Conservation (phyloP, 352 stramenopile genomes). For the Phytopythium kandeliae region DNA sequence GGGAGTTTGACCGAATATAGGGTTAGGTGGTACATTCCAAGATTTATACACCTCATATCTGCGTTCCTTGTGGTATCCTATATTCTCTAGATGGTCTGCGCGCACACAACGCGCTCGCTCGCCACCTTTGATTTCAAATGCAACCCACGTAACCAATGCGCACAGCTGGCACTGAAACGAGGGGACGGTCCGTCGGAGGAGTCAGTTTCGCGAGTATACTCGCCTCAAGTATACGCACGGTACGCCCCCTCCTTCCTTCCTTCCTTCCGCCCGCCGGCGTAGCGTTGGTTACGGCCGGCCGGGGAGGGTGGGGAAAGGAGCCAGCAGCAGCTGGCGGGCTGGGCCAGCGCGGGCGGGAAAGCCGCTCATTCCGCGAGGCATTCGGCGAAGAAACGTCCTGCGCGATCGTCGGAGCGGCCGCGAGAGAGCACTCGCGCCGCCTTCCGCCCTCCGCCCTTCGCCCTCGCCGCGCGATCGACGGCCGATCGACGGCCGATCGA, state of each 20-base stretch:
- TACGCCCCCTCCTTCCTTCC: not conserved
- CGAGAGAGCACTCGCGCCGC: not conserved
- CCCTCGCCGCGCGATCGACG: not conserved
- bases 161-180: too few species aligned
- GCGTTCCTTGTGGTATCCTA: too few species aligned
- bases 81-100: too few species aligned
- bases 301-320: not conserved
- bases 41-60: too few species aligned
- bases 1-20: not conserved
- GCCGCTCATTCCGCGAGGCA: constrained; percentile 4
- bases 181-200: too few species aligned
- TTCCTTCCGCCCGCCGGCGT: too few species aligned
- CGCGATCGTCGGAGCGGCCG: not conserved
- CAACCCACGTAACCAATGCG: too few species aligned
- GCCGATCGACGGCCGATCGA: too few species aligned
- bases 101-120: too few species aligned
- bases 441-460: not conserved
- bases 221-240: not conserved
- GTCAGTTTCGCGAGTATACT: constrained; percentile 3
- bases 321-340: not conserved
- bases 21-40: too few species aligned
- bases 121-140: too few species aligned
- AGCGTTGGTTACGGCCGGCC: not conserved
- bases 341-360: constrained; percentile 1
- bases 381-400: constrained; percentile 4